Conservation (phyloP, 1,284 basidiomycete species). For the Pascua sp. region DNA sequence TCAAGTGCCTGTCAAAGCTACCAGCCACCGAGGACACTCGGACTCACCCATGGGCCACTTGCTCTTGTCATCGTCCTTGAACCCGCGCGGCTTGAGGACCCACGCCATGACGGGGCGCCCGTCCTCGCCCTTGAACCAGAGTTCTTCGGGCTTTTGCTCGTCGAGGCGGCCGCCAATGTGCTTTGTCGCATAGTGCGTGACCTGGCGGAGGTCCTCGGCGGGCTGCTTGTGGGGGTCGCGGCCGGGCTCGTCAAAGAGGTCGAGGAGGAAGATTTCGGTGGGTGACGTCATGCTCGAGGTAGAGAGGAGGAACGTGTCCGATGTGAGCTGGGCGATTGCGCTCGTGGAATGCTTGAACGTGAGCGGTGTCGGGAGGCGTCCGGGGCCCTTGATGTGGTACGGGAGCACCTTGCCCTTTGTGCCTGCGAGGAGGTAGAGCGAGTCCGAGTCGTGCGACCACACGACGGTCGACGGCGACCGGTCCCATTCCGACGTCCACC, state of each 20-base stretch:
- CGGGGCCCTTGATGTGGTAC: slow-evolving; percentile 37
- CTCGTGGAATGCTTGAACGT: slow-evolving; percentile 35
- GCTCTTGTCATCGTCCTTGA: slow-evolving; percentile 55
- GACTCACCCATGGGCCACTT: slow-evolving; percentile 58
- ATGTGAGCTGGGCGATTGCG: slow-evolving; percentile 15
- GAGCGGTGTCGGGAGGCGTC: slow-evolving; percentile 39
- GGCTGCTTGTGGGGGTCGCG: slow-evolving; percentile 30
- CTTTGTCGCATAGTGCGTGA: slow-evolving; percentile 54
- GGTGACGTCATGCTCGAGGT: slow-evolving; percentile 23
- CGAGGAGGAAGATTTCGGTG: slow-evolving; percentile 27
- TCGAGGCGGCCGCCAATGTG: slow-evolving; percentile 53
- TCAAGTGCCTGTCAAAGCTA: no score
- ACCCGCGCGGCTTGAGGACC: slow-evolving; percentile 73
- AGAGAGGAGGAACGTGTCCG: slow-evolving; percentile 21
- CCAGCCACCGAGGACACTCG: neutral
- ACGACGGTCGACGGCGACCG: slow-evolving; percentile 63
- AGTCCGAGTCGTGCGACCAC: slow-evolving; percentile 69
- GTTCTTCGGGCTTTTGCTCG: slow-evolving; percentile 65
- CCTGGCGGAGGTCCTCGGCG: slow-evolving; percentile 58
- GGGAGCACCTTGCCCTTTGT: slow-evolving; percentile 59
- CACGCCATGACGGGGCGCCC: slow-evolving; percentile 73
- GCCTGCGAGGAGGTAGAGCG: slow-evolving; percentile 69
- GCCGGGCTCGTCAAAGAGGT: slow-evolving; percentile 47
- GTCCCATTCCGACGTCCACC: slow-evolving; percentile 71
- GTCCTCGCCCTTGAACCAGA: slow-evolving; percentile 78